Evolutionary conservation across 306 rosid species (phyloP), one percentile per base, ranked within the genome.

Genomic region (Hippophae rhamnoides): DNA sequence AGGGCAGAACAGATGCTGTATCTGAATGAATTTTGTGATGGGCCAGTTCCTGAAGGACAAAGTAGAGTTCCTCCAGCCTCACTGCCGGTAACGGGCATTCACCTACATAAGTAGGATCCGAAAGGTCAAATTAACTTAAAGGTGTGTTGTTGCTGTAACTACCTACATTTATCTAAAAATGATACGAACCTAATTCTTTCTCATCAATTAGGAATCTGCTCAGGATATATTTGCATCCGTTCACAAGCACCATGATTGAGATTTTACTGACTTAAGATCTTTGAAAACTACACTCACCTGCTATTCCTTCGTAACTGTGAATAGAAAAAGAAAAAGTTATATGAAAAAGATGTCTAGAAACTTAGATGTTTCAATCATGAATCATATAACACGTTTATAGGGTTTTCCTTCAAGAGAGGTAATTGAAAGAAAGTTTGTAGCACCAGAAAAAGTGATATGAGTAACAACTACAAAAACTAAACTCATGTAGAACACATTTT

Each of bases 251-350:
- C 61, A 48, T 74, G 63, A 87, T 76, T 68, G 98, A 84, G 57
- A 87, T 85, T 80, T 82, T 87, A 74, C 96, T 78, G 65, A 92
- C 95, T 69, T 92, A 89, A 58, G 76, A 76, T 83, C 96, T 81
- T 41, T 82, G 73, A 69, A 59, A 41, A 71, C 71, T 83, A 96
- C 96, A 87, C 58, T 78, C 47, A 54, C 62, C 47, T 14, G 73
- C 76, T 72, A 72, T 78, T 58, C 59, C 55, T 63, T 77, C 70
- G 47, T 63, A 83, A 72, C 98, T 87, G 69, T 51, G 60, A 48
- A 27, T 13, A 23, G 9, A 43, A 23, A 5, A 5, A 13, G 6
- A 9, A 3, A 7, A 46, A 42, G 13, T 10, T 14, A 43, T 23
- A 8, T 6, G 2, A 60, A 18, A 47, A 9, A 45, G 13, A 18